phyloP scores from a whole-genome alignment of 495 filamentous ascomycete species.

The Trichoderma asperelloides region DNA sequence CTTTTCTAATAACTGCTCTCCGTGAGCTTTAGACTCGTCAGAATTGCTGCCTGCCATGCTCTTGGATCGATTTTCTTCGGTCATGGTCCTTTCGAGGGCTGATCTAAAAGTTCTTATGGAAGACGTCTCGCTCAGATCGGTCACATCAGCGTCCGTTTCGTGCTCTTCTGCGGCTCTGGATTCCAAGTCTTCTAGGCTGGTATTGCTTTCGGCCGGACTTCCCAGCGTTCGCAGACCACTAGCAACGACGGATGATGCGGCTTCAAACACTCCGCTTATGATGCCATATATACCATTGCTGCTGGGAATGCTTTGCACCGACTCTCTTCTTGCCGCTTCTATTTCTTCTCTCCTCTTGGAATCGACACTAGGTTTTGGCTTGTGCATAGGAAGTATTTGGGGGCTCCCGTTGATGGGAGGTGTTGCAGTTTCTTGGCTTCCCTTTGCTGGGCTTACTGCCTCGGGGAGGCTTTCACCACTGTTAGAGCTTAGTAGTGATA shows the following conservation, averaged over 20 bases:
- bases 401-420: neutral
- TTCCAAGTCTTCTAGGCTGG: neutral
- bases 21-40: constrained; percentile 12
- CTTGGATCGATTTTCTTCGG: neutral
- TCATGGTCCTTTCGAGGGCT: constrained; percentile 22
- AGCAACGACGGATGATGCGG: constrained; percentile 34
- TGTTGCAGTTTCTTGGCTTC: neutral
- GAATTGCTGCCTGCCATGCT: constrained; percentile 2
- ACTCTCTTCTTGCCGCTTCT: constrained; percentile 14
- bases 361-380: constrained; percentile 8
- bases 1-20: constrained; percentile 50
- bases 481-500: constrained; percentile 13
- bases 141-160: constrained; percentile 4
- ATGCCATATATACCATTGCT: constrained; percentile 38
- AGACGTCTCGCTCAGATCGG: constrained; percentile 20
- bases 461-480: constrained; percentile 16
- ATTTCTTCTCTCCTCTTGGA: constrained; percentile 13
- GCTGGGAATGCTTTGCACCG: constrained; percentile 31
- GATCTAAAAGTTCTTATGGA: constrained; percentile 40
- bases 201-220: constrained; percentile 1
- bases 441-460: neutral
- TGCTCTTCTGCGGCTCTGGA: constrained; percentile 25
- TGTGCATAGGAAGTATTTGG: neutral
- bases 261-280: constrained; percentile 35
- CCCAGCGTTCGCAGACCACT: constrained; percentile 24